A percentile compares a stretch with the other conserved stretches of the same genome.
These are phyloP conservation scores for Psilocybe subaeruginosa DNA, from an alignment of 768 basidiomycete species.

Conservation along the genomic window DNA sequence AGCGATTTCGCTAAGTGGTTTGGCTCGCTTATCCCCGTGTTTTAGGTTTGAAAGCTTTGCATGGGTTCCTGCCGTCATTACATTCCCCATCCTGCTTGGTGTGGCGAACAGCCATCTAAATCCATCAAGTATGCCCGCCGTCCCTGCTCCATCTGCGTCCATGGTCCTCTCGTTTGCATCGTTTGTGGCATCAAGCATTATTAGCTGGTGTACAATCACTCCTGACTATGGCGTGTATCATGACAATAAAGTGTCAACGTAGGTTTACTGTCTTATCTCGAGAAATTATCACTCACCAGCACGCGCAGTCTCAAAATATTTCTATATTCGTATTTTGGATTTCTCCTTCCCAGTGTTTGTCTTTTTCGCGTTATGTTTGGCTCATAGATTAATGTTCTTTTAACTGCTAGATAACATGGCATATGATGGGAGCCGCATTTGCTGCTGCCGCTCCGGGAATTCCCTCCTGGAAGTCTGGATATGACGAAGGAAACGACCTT, in stretches of 20 bases:
- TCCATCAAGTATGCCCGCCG: constrained; percentile 29
- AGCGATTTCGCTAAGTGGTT: background rate
- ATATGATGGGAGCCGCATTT: constrained; percentile 71
- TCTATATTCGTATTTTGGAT: constrained; percentile 64
- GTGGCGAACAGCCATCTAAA: constrained; percentile 64
- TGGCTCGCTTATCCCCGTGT: background rate
- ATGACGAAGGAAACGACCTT: constrained; percentile 52
- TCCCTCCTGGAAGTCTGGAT: constrained; percentile 58
- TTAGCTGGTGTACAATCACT: constrained; percentile 46
- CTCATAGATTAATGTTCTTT: background rate
- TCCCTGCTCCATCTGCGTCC: constrained; percentile 31
- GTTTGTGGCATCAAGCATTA: constrained; percentile 38
- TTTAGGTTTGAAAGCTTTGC: constrained; percentile 55
- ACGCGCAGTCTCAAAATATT: constrained; percentile 56
- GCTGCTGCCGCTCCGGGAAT: constrained; percentile 57
- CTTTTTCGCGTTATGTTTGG: background rate
- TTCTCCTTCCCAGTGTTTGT: constrained; percentile 62
- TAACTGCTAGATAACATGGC: constrained; percentile 41
- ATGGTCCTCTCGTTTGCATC: constrained; percentile 38
- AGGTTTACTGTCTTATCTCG: background rate
- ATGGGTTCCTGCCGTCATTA: constrained; percentile 70
- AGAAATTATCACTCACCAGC: background rate
- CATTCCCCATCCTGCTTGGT: constrained; percentile 65
- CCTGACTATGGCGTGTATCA: constrained; percentile 52
- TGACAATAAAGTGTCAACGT: constrained; percentile 33